Evolutionary conservation across 371 early-diverging fungal species (phyloP), one percentile per base, ranked within the genome.

Genomic region (Syncephalastrum monosporum): DNA sequence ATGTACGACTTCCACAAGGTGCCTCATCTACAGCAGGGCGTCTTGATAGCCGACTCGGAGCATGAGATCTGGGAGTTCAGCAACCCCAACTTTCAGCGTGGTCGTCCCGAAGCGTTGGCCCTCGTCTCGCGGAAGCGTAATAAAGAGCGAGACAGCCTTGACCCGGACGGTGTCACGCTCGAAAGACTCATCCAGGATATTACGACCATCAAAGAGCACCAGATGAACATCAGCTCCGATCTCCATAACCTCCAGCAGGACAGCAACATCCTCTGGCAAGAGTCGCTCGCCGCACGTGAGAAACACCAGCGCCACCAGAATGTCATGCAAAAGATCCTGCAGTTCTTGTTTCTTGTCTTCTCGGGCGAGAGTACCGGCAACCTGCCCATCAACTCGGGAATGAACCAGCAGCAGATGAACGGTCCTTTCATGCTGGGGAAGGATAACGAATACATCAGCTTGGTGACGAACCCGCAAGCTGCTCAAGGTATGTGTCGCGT

Each of bases 1-100:
- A 94, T 94, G 91, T 92, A 92, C 62, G 95, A 90, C 44, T 90
- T 87, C 48, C 84, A 88, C 62, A 94, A 94, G 57, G 79, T 91
- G 15, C 89, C 91, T 0, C 87, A 89, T 61, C 65, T 91, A 23
- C 85, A 88, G 59, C 87, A 88, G 52, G 92, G 92, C 19, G 87
- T 86, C 0, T 71, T 91, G 12, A 77, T 82, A 45, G 77, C 78
- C 3, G 84, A 83, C 41, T 67, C 80, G 3, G 91, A 88, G 33
- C 68, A 75, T 23, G 83, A 76, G 57, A 72, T 81, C 19, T 84
- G 84, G 82, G 85, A 85, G 65, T 82, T 81, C 58, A 82, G 74
- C 41, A 73, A 81, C 53, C 77, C 78, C 3, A 70, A 82, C 50
- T 82, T 82, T 46, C 74, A 75, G 45, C 57, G 73, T 16, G 77